Evolutionary conservation across 176 grass and related monocot species (phyloP), one percentile per base, ranked within the genome.

Genomic region (Bolboschoenus planiculmis): DNA sequence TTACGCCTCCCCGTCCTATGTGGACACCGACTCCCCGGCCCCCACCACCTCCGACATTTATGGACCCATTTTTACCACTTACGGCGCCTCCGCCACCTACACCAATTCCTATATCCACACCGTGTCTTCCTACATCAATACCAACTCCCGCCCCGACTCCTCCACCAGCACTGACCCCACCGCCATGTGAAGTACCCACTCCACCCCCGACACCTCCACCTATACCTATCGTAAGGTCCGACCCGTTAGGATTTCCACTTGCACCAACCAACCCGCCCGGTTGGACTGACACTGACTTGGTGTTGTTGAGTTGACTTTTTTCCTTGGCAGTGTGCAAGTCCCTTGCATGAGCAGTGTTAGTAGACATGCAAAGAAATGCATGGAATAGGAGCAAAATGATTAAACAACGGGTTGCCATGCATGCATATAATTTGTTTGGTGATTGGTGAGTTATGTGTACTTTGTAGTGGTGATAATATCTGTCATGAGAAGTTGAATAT

Each of bases 101-200:
- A 13, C 92, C 92, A 0, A 92, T n/a, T 4, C 80, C 92, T 11
- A 94, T 42, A 67, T 90, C 84, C 1, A 94, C 34, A 0, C 90
- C 77, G 10, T 61, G 70, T 18, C 65, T 92, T n/a, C 84, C 81
- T 1, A 89, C 40, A 64, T 82, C 57, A 10, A 97, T 39, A 11
- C 88, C 88, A 1, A 92, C 83, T 0, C 91, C 94, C 0, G 30
- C 84, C 0, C 94, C 91, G 0, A 64, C 86, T 35, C 92, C 92
- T 0, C 85, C 87, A 0, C 90, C 90, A 0, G 90, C 87, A 0
- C 86, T 88, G 0, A 58, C 57, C 0, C 84, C 92, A 0, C 81
- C 92, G 0, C 27, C 90, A 2, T 0, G 54, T 51, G 54, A 80
- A 1, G 62, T 90, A 3, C 92, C 85, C 5, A 83, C 31, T 18